A percentile compares a stretch with the other conserved stretches of the same genome.
phyloP scores from a whole-genome alignment of 2,329 filamentous ascomycete genomes.

The Coleophoma crateriformis region DNA sequence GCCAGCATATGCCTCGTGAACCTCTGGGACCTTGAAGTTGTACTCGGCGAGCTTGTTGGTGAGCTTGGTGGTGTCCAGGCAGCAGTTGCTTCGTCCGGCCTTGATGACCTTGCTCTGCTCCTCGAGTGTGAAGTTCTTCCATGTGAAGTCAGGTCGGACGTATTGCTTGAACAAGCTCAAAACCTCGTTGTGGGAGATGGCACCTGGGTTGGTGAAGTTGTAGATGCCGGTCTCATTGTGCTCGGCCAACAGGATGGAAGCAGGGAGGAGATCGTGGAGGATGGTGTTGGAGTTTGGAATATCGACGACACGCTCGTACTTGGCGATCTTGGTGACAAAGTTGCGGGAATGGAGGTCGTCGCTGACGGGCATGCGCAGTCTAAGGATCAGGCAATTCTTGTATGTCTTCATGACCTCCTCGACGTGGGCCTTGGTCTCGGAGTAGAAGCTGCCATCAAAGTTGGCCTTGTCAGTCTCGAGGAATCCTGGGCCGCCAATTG shows the following conservation, averaged over 20 bases:
- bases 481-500: slow-evolving; percentile 54
- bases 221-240: slow-evolving; percentile 58
- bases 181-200: slow-evolving; percentile 68
- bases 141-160: slow-evolving; percentile 53
- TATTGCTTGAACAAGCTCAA: slow-evolving; percentile 57
- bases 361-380: slow-evolving; percentile 64
- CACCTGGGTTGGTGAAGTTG: slow-evolving; percentile 67
- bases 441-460: slow-evolving; percentile 65
- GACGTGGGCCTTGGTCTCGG: slow-evolving; percentile 58
- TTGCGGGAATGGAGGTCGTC: slow-evolving; percentile 61
- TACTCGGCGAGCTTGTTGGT: slow-evolving; percentile 55
- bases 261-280: slow-evolving; percentile 57
- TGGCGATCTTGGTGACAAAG: slow-evolving; percentile 64
- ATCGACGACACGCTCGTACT: slow-evolving; percentile 60
- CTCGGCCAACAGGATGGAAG: slow-evolving; percentile 53
- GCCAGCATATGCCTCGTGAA: slow-evolving; percentile 53
- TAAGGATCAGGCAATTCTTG: slow-evolving; percentile 55
- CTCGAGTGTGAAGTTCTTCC: slow-evolving; percentile 62
- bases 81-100: slow-evolving; percentile 61
- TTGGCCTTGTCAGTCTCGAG: slow-evolving; percentile 58
- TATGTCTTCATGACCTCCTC: slow-evolving; percentile 62
- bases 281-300: slow-evolving; percentile 66
- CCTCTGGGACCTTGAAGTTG: slow-evolving; percentile 50
- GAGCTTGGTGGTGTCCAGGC: slow-evolving; percentile 58
- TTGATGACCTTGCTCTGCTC: slow-evolving; percentile 64